Evolutionary conservation across 192 early-diverging fungal genomes (phyloP).

Genomic region (Gonapodya prolifera): DNA sequence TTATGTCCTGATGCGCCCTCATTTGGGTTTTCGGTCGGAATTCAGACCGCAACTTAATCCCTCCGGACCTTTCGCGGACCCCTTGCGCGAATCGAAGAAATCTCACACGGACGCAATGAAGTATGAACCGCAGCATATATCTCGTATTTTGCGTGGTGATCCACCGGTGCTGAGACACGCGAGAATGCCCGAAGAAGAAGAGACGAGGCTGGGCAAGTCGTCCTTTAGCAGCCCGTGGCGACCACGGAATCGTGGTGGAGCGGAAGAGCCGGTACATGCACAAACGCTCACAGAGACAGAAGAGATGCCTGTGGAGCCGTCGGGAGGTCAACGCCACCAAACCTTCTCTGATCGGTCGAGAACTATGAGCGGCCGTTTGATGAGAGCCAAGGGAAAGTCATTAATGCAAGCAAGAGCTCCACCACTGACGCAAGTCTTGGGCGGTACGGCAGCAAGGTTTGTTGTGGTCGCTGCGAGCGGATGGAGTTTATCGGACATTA

Average conservation of each 20-base stretch:
- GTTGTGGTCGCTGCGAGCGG: background rate
- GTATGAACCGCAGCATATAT: background rate
- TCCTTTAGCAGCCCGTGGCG: background rate
- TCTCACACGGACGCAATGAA: background rate
- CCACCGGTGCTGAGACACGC: background rate
- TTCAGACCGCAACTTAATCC: background rate
- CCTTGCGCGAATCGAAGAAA: background rate
- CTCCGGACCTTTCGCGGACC: background rate
- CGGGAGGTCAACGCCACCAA: background rate
- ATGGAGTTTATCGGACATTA: background rate
- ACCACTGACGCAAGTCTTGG: background rate
- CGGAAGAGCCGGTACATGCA: background rate
- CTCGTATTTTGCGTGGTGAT: background rate
- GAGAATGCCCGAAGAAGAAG: background rate
- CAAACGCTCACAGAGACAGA: background rate
- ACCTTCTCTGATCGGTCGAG: background rate
- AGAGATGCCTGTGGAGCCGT: background rate
- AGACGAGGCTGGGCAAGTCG: background rate
- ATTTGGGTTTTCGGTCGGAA: background rate
- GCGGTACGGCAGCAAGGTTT: background rate
- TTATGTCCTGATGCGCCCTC: background rate
- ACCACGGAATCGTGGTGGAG: background rate
- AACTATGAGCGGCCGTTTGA: background rate
- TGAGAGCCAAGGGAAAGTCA: background rate
- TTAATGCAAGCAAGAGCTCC: background rate